These are phyloP conservation scores for Trametes sp. DNA, from an alignment of 1,284 basidiomycete genomes.

Conservation along the genomic window DNA sequence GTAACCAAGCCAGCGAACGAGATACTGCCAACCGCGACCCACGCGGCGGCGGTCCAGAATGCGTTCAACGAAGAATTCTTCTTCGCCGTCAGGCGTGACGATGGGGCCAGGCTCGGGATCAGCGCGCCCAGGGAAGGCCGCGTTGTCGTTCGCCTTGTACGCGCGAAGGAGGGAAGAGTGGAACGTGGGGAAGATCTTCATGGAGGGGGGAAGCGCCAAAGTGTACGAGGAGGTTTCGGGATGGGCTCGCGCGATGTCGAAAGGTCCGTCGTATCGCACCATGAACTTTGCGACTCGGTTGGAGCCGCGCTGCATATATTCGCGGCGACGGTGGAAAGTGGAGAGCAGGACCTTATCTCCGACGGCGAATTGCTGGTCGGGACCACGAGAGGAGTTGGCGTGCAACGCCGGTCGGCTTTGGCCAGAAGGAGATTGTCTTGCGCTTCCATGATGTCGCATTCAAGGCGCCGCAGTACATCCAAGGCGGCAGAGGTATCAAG, in stretches of 20 bases:
- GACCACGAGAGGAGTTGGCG: background rate
- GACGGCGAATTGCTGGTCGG: background rate
- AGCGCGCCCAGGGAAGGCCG: background rate
- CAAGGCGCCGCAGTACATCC: background rate
- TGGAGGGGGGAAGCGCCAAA: background rate
- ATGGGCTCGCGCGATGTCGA: background rate
- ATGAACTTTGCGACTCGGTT: background rate
- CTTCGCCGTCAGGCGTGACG: background rate
- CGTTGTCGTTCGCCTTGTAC: background rate
- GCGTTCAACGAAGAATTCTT: background rate
- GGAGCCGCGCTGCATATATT: background rate
- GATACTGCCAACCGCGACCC: background rate
- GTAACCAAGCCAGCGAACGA: background rate
- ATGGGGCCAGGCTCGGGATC: background rate
- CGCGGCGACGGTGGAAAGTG: background rate
- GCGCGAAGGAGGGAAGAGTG: background rate
- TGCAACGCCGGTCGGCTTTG: conserved; percentile 24
- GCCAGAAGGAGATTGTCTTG: conserved; percentile 29
- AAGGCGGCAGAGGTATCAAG: background rate
- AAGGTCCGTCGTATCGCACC: background rate
- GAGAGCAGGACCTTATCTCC: background rate
- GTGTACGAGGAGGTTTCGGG: background rate
- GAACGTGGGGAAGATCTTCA: background rate
- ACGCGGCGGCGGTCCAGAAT: background rate
- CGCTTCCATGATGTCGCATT: conserved; percentile 25